These are phyloP conservation scores for Gossypium australe DNA, from an alignment of 345 rosid species.

Conservation along the genomic window DNA sequence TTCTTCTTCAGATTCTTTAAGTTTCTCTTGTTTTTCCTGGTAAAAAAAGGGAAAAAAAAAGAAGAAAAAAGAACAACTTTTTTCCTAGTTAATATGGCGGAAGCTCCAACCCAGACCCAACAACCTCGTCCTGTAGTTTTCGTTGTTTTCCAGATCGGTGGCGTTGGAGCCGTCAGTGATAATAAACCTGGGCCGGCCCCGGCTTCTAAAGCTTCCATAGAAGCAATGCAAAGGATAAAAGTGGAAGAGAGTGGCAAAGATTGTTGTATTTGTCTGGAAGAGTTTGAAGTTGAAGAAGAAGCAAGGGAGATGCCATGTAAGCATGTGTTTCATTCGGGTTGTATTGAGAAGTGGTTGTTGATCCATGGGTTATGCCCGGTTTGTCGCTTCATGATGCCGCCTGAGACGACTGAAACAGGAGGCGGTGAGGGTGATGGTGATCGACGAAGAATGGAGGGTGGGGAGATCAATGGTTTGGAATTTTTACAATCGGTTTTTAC, in stretches of 20 bases:
- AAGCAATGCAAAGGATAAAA: slow-evolving; percentile 8
- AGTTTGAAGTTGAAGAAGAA: not conserved
- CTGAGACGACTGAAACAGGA: not conserved
- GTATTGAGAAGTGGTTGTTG: slow-evolving; percentile 21
- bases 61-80: not conserved
- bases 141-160: not conserved
- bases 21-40: not conserved
- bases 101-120: not conserved
- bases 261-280: slow-evolving; percentile 20
- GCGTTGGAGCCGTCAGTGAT: not conserved
- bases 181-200: not conserved
- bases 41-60: too few species aligned
- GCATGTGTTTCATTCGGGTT: slow-evolving; percentile 19
- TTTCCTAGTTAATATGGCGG: not conserved
- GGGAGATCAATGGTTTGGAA: not conserved
- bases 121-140: not conserved
- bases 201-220: slow-evolving; percentile 21
- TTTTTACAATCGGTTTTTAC: not conserved
- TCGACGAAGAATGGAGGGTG: not conserved
- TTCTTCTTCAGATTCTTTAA: not conserved
- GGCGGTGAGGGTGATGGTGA: not conserved
- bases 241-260: slow-evolving; percentile 4
- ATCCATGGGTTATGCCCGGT: slow-evolving; percentile 17
- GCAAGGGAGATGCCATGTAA: slow-evolving; percentile 24
- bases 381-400: slow-evolving; percentile 11